Evolutionary conservation across 1,284 basidiomycete species (phyloP), one percentile per base, ranked within the genome.

Genomic region (Chiua sp.): DNA sequence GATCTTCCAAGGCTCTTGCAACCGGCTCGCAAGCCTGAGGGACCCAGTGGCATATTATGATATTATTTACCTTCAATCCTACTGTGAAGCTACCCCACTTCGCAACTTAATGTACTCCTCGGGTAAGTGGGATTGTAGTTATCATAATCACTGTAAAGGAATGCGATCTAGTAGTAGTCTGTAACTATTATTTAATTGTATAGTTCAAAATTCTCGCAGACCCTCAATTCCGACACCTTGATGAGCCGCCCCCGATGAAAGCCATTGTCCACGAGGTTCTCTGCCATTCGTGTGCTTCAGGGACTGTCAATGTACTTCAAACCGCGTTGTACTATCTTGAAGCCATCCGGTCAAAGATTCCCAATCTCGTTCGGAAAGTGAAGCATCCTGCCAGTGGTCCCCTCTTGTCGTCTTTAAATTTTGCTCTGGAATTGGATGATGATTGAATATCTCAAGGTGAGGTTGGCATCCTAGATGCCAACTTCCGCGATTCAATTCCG

Each of bases 281-380:
- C 30, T 81, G 87, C 54, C 86, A 90, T 30, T 92, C 90, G 20
- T 82, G 87, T 55, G 92, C 90, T 1, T 91, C 91, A 13, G 88
- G 87, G 23, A 84, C 80, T 50, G 88, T 92, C 18, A n/a, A n/a
- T n/a, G n/a, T n/a, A n/a, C 79, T 93, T 8, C 90, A 93, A 71
- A 90, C 90, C 0, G 91, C 90, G 0, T 76, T 93, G 0, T 93
- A 91, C 72, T 93, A 92, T 67, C 77, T 93, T 30, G 88, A 92
- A 71, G 91, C 88, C 4, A 81, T 92, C 23, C 85, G 89, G 12
- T 67, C 76, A 28, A 90, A 86, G 74, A 74, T 92, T 6, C 85
- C 88, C 3, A 83, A 86, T 47, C 77, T 91, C 16, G 75, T 84
- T 60, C 76, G 71, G 5, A 77, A 80, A 66, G 87, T 90, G 64